Conservation (phyloP, 163 green algal genomes). For the Botryococcus braunii region DNA sequence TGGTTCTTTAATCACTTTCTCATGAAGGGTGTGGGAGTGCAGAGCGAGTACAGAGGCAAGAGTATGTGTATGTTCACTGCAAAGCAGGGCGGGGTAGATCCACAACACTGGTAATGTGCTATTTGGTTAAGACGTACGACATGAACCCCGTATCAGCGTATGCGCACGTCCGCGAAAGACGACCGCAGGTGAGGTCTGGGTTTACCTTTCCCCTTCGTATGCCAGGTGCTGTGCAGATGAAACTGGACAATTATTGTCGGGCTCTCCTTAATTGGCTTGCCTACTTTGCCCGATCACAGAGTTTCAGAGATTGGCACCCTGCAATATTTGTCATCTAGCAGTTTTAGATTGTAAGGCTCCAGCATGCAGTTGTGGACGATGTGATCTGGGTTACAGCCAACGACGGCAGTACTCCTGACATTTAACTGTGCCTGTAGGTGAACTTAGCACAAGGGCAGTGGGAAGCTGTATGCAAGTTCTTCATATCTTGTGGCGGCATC, state of each 20-base stretch:
- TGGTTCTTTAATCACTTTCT: too few species aligned
- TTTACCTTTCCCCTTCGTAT: neutral
- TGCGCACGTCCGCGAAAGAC: constrained; percentile 5
- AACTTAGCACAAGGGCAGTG: constrained; percentile 5
- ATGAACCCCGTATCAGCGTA: constrained; percentile 8
- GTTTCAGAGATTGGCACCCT: neutral
- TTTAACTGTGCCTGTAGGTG: constrained; percentile 3
- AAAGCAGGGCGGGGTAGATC: constrained; percentile 18
- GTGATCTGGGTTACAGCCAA: neutral
- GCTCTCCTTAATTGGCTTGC: neutral
- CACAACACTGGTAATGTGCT: constrained; percentile 24
- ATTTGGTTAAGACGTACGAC: constrained; percentile 8
- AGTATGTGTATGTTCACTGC: constrained; percentile 23
- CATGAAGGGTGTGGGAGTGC: too few species aligned
- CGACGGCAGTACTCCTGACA: neutral
- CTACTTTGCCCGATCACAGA: neutral
- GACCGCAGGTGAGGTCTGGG: constrained; percentile 19
- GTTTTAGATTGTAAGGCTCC: neutral
- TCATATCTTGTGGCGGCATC: too few species aligned
- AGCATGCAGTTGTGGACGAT: neutral
- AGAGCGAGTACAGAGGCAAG: constrained; percentile 2
- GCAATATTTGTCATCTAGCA: neutral
- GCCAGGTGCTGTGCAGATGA: neutral
- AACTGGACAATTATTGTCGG: neutral
- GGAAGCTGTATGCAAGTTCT: constrained; percentile 4